Conservation (phyloP, 78 protist genomes). For the Cyanophora paradoxa region DNA sequence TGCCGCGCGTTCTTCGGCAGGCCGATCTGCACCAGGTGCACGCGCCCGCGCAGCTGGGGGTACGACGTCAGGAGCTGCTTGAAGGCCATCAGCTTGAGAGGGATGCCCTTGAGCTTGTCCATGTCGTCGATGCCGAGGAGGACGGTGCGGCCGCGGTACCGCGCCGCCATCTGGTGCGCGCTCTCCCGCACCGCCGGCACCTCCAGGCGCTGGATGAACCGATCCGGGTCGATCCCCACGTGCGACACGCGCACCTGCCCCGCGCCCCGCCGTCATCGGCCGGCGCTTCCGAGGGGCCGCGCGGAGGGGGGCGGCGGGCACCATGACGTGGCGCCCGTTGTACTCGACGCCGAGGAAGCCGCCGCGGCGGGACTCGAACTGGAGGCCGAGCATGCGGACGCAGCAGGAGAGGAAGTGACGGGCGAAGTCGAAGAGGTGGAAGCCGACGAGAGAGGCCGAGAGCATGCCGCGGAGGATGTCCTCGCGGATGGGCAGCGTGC, state of each 20-base stretch:
- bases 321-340: neutral
- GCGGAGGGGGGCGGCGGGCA: no score
- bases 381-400: conserved; percentile 54
- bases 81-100: conserved; percentile 69
- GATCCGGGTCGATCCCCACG: no score
- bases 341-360: conserved; percentile 12
- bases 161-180: no score
- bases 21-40: conserved; percentile 59
- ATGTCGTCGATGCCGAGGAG: conserved; percentile 77
- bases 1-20: no score
- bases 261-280: no score
- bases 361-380: neutral
- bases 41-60: conserved; percentile 54
- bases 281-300: no score
- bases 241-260: no score
- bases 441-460: conserved; percentile 64
- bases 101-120: conserved; percentile 80
- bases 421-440: conserved; percentile 41
- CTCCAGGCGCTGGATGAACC: no score
- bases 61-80: conserved; percentile 53
- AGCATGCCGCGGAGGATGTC: conserved; percentile 65
- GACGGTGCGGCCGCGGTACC: no score
- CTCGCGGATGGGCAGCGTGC: conserved; percentile 65
- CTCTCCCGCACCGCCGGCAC: no score
- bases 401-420: conserved; percentile 70